These are phyloP conservation scores for Leccinum brunneo-olivaceum DNA, from an alignment of 1,284 basidiomycete species.

Conservation along the genomic window DNA sequence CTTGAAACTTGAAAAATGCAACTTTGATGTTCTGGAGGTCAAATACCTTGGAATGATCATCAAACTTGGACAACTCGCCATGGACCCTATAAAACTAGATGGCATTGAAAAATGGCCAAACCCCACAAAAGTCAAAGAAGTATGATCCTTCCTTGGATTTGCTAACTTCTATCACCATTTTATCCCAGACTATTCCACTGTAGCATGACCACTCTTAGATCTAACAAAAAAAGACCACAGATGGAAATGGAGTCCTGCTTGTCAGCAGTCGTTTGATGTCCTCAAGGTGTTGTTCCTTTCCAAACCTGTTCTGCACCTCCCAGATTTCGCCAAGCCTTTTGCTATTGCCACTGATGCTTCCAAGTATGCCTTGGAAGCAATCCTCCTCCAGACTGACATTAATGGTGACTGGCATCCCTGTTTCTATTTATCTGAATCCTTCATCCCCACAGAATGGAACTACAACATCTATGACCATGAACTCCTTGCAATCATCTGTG, in stretches of 20 bases:
- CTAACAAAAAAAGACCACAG: not conserved
- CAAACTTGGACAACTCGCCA: not conserved
- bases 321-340: no score
- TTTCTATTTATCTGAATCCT: not conserved
- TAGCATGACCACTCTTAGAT: not conserved
- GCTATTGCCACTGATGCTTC: conserved; percentile 4
- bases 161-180: not conserved
- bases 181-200: not conserved
- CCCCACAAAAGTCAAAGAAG: not conserved
- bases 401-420: conserved; percentile 17
- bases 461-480: conserved; percentile 28
- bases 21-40: no score
- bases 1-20: no score
- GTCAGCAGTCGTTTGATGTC: not conserved
- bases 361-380: conserved; percentile 6
- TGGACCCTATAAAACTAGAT: not conserved
- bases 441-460: not conserved
- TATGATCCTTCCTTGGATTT: not conserved
- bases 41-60: not conserved
- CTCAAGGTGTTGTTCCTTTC: not conserved
- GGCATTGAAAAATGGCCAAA: not conserved
- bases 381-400: conserved; percentile 23
- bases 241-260: not conserved
- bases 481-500: no score
- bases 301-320: no score